Conservation (phyloP, 768 basidiomycete species). For the Mycena pura region DNA sequence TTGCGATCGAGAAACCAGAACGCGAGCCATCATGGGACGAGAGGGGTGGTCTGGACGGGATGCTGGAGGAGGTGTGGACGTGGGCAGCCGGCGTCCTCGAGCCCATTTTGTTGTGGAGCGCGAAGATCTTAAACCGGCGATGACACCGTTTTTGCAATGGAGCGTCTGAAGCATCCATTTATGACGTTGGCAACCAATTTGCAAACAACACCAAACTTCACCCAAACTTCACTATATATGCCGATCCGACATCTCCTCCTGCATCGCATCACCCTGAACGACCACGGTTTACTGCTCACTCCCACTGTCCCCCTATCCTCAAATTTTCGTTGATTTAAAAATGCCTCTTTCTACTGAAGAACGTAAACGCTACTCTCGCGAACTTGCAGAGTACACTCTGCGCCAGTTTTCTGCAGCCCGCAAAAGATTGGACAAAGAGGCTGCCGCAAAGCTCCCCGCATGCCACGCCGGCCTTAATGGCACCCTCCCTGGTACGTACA, state of each 20-base stretch:
- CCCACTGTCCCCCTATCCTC: conserved; percentile 13
- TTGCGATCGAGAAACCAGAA: conserved; percentile 62
- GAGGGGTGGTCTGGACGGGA: conserved; percentile 67
- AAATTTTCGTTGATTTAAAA: conserved; percentile 16
- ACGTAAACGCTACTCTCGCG: conserved; percentile 50
- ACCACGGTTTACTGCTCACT: neutral
- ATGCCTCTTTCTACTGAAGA: conserved; percentile 39
- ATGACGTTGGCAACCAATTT: neutral
- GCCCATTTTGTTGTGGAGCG: conserved; percentile 45
- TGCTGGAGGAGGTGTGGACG: conserved; percentile 67
- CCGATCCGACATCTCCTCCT: neutral
- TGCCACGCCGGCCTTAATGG: conserved; percentile 37
- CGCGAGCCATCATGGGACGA: conserved; percentile 65
- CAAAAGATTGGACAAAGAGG: conserved; percentile 34
- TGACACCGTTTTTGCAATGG: conserved; percentile 22
- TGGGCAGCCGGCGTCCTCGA: conserved; percentile 51
- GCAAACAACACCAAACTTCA: neutral
- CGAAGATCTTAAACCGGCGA: conserved; percentile 41
- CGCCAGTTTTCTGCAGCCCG: conserved; percentile 51
- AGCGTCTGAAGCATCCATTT: neutral
- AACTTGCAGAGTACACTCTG: conserved; percentile 56
- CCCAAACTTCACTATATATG: conserved; percentile 2
- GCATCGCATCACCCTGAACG: neutral
- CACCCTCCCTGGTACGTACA: conserved; percentile 7
- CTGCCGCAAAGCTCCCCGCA: conserved; percentile 47